A percentile compares a stretch with the other conserved stretches of the same genome.
Conservation (phyloP, 1,139 yeast genomes). For the Candida sp. region DNA sequence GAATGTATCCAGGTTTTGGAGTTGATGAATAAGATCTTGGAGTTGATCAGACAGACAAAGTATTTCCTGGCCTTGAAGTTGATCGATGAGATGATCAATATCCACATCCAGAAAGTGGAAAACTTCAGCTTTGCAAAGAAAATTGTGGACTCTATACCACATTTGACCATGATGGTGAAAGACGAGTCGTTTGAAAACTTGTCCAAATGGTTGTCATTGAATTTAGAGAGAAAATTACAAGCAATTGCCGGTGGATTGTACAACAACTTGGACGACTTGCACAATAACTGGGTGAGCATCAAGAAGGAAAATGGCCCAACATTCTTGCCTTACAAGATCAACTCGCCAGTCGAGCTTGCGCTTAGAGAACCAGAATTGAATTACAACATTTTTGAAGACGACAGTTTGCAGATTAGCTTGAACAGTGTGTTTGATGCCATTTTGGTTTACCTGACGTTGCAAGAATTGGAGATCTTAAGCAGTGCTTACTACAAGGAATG, state of each 20-base stretch:
- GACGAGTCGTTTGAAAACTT: slow-evolving; percentile 80
- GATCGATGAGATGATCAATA: slow-evolving; percentile 69
- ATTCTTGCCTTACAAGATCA: slow-evolving; percentile 67
- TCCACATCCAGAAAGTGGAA: slow-evolving; percentile 73
- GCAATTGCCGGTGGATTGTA: slow-evolving; percentile 65
- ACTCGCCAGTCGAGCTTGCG: slow-evolving; percentile 84
- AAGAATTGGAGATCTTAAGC: slow-evolving; percentile 63
- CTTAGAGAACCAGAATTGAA: slow-evolving; percentile 59
- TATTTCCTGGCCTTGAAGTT: slow-evolving; percentile 89
- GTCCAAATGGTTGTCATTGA: slow-evolving; percentile 69
- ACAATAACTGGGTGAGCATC: slow-evolving; percentile 57
- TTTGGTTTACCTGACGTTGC: slow-evolving; percentile 77
- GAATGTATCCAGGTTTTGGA: slow-evolving; percentile 85
- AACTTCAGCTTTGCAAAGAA: slow-evolving; percentile 78
- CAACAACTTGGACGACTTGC: slow-evolving; percentile 57
- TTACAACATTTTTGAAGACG: slow-evolving; percentile 51
- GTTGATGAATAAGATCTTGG: slow-evolving; percentile 85
- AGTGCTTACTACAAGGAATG: slow-evolving; percentile 74
- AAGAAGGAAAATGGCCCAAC: slow-evolving; percentile 36
- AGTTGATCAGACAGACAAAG: slow-evolving; percentile 71
- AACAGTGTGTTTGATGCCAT: slow-evolving; percentile 82
- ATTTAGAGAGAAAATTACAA: slow-evolving; percentile 62
- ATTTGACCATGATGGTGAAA: slow-evolving; percentile 72
- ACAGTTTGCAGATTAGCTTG: slow-evolving; percentile 55
- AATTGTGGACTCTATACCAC: slow-evolving; percentile 78